Evolutionary conservation across 495 filamentous ascomycete species (phyloP).

Genomic region (Neurospora discreta): DNA sequence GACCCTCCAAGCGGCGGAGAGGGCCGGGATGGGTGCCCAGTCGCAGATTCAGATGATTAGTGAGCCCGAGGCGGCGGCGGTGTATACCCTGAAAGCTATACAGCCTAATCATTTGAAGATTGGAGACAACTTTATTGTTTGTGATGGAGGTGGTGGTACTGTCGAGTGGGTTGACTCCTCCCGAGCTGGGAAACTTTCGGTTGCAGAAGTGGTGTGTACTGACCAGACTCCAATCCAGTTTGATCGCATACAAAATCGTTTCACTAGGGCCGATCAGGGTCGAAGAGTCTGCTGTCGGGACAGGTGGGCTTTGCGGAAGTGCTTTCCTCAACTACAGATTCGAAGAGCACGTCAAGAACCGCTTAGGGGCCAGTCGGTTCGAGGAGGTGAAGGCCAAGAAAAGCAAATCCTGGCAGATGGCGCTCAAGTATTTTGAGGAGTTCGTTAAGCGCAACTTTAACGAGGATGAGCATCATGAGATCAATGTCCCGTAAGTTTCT

Average conservation of each 20-base stretch:
- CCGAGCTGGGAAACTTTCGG: slow-evolving; percentile 7
- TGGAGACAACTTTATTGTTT: slow-evolving; percentile 63
- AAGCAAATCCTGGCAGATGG: slow-evolving; percentile 63
- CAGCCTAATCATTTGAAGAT: slow-evolving; percentile 51
- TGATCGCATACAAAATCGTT: slow-evolving; percentile 60
- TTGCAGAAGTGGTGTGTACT: slow-evolving; percentile 12
- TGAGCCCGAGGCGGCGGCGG: slow-evolving; percentile 66
- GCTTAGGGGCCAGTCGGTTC: slow-evolving; percentile 44
- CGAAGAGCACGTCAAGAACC: slow-evolving; percentile 52
- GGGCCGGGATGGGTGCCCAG: slow-evolving; percentile 53
- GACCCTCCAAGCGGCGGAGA: slow-evolving; percentile 52
- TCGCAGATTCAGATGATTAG: slow-evolving; percentile 56
- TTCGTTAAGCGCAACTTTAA: slow-evolving; percentile 67
- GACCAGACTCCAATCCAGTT: slow-evolving; percentile 19
- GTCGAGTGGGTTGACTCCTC: slow-evolving; percentile 37
- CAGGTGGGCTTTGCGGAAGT: slow-evolving; percentile 54
- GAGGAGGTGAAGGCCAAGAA: slow-evolving; percentile 50
- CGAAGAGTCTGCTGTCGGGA: slow-evolving; percentile 55
- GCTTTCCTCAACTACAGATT: slow-evolving; percentile 62
- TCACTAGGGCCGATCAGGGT: slow-evolving; percentile 47
- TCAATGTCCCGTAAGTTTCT: slow-evolving; percentile 48
- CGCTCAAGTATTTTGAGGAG: slow-evolving; percentile 52
- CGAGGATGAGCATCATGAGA: slow-evolving; percentile 57
- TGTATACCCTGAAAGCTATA: slow-evolving; percentile 58
- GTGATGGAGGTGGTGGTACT: slow-evolving; percentile 70